Evolutionary conservation across 352 stramenopile species (phyloP).

Genomic region (Elongisporangium anandrum): DNA sequence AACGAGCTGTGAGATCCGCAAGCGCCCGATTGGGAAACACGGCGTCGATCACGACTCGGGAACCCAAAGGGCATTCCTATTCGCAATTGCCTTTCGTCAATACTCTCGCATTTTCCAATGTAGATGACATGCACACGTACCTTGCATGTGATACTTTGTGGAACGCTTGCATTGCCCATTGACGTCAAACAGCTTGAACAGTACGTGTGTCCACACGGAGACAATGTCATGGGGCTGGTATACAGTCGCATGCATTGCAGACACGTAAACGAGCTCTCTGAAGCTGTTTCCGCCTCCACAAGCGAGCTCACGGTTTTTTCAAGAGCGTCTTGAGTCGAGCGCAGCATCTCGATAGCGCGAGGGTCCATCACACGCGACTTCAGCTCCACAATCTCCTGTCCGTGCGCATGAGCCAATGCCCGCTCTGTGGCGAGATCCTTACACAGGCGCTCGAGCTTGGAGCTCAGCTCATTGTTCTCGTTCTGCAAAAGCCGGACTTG

Average conservation of each 20-base stretch:
- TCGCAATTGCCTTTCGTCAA: neutral
- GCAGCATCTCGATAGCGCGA: slow-evolving; percentile 41
- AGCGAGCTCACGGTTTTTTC: slow-evolving; percentile 65
- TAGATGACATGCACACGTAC: slow-evolving; percentile 1
- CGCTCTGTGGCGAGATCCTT: slow-evolving; percentile 35
- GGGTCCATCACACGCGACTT: slow-evolving; percentile 46
- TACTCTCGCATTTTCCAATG: neutral
- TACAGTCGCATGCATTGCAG: slow-evolving; percentile 71
- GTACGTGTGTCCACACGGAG: slow-evolving; percentile 70
- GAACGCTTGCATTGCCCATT: slow-evolving; percentile 27
- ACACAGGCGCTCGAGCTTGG: slow-evolving; percentile 31
- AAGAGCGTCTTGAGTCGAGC: slow-evolving; percentile 57
- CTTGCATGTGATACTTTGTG: slow-evolving; percentile 52
- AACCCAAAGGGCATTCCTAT: slow-evolving; percentile 1
- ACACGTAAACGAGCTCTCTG: slow-evolving; percentile 73
- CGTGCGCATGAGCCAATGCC: slow-evolving; percentile 29
- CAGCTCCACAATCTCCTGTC: slow-evolving; percentile 40
- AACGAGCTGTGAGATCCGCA: slow-evolving; percentile 64
- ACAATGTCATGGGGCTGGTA: slow-evolving; percentile 55
- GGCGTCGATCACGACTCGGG: slow-evolving; percentile 24
- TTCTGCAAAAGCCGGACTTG: slow-evolving; percentile 61
- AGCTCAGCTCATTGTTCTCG: slow-evolving; percentile 51
- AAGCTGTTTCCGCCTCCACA: slow-evolving; percentile 60
- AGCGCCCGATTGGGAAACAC: slow-evolving; percentile 69
- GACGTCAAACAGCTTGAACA: slow-evolving; percentile 45